phyloP scores from a whole-genome alignment of 306 rosid species.

The Gynostemma pentaphyllum region DNA sequence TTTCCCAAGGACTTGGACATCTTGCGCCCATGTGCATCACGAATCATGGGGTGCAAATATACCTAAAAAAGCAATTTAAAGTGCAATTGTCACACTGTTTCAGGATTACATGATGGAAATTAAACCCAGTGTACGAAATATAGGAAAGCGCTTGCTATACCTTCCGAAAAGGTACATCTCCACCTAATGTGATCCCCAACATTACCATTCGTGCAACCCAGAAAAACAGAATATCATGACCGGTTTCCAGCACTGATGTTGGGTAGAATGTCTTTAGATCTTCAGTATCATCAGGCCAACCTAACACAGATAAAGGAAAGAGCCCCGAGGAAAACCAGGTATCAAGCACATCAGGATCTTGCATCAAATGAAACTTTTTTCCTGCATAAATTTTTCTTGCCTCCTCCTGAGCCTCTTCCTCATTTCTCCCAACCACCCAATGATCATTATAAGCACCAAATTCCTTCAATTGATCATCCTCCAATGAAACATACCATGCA shows the following conservation, averaged over 20 bases:
- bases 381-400: slow-evolving; percentile 44
- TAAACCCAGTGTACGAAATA: background rate
- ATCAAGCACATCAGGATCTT: slow-evolving; percentile 95
- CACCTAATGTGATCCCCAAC: slow-evolving; percentile 81
- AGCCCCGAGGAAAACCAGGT: slow-evolving; percentile 98
- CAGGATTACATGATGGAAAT: background rate
- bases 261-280: slow-evolving; percentile 88
- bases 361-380: slow-evolving; percentile 48
- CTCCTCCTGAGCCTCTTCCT: slow-evolving; percentile 56
- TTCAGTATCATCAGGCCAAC: slow-evolving; percentile 86
- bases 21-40: slow-evolving; percentile 98
- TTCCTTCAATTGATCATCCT: slow-evolving; percentile 59
- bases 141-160: slow-evolving; percentile 23
- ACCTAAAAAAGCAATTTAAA: slow-evolving; percentile 35
- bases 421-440: slow-evolving; percentile 81
- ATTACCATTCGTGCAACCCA: slow-evolving; percentile 99
- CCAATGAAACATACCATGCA: slow-evolving; percentile 74
- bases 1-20: slow-evolving; percentile 97
- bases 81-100: background rate
- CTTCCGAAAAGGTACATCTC: slow-evolving; percentile 64
- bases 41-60: slow-evolving; percentile 96
- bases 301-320: slow-evolving; percentile 80
- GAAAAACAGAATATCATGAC: slow-evolving; percentile 88
- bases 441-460: slow-evolving; percentile 60
- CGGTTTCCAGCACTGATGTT: slow-evolving; percentile 93